Percentiles rank a stretch among this genome's conserved stretches.
These are phyloP conservation scores for Colletotrichum neosansevieriae DNA, from an alignment of 2,329 filamentous ascomycete genomes.

Conservation along the genomic window DNA sequence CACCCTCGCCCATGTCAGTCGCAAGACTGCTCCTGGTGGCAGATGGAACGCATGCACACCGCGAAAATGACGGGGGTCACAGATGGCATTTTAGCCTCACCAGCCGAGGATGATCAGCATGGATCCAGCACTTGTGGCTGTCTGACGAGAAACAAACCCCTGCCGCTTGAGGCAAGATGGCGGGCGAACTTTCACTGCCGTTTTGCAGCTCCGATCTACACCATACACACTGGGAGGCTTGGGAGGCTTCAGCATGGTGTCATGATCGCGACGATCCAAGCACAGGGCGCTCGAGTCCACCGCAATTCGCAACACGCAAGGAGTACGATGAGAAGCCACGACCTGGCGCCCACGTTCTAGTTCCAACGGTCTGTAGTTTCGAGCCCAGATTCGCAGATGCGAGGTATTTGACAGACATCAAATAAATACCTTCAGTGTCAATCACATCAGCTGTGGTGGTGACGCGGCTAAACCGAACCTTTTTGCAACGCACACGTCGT, in stretches of 20 bases:
- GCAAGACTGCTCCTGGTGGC: neutral
- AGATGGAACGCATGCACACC: conserved; percentile 22
- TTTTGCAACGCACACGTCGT: neutral
- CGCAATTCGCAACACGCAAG: no score
- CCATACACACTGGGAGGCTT: neutral
- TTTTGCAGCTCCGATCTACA: conserved; percentile 28
- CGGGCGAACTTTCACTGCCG: conserved; percentile 15
- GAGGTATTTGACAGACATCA: neutral
- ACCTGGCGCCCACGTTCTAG: neutral
- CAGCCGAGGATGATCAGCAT: conserved; percentile 25
- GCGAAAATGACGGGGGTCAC: conserved; percentile 7
- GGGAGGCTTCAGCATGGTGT: neutral
- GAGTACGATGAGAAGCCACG: neutral
- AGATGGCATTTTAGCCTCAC: conserved; percentile 22
- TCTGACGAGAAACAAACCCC: conserved; percentile 29
- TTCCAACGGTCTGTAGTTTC: conserved; percentile 3
- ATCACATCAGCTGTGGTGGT: neutral
- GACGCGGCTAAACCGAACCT: neutral
- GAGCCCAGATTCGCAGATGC: neutral
- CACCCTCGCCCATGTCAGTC: no score
- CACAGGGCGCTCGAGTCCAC: neutral
- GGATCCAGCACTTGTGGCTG: conserved; percentile 25
- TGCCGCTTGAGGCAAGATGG: conserved; percentile 21
- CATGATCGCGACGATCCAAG: conserved; percentile 3
- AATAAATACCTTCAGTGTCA: neutral